These are phyloP conservation scores for Crithidia brevicula DNA, from an alignment of 208 protist species.

Conservation along the genomic window DNA sequence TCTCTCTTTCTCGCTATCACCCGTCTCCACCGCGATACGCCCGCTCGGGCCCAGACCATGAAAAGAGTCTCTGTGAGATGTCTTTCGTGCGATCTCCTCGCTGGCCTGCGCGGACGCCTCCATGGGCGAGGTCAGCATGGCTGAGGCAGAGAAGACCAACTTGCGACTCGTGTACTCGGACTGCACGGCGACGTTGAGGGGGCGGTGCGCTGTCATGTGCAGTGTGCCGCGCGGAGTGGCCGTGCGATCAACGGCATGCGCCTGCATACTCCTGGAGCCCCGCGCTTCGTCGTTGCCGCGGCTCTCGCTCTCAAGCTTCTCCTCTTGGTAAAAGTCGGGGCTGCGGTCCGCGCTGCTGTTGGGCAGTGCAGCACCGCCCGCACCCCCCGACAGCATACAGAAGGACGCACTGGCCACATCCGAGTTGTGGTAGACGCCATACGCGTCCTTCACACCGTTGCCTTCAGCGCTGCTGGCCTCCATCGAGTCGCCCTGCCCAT, in stretches of 20 bases:
- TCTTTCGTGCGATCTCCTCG: neutral
- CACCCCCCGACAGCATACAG: neutral
- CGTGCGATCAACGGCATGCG: neutral
- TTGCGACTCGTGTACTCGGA: conserved; percentile 18
- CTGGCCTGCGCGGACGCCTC: neutral
- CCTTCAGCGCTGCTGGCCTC: neutral
- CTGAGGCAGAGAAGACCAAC: conserved; percentile 20
- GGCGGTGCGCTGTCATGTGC: neutral
- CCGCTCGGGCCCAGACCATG: neutral
- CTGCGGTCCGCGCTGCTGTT: conserved; percentile 7
- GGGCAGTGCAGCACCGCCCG: neutral
- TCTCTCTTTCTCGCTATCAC: no score
- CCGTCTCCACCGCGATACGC: no score
- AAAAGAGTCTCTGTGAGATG: neutral
- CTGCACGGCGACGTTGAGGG: neutral
- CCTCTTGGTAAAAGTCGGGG: conserved; percentile 2
- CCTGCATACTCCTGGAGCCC: neutral
- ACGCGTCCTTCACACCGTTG: no score
- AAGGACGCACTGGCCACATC: conserved; percentile 7
- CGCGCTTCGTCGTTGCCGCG: neutral
- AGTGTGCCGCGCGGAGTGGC: neutral
- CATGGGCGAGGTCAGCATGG: conserved; percentile 8
- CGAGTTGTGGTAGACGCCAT: neutral
- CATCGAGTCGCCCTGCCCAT: neutral
- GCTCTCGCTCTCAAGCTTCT: neutral